Evolutionary conservation across 495 filamentous ascomycete genomes (phyloP).

Genomic region (Penicillium odoratum): DNA sequence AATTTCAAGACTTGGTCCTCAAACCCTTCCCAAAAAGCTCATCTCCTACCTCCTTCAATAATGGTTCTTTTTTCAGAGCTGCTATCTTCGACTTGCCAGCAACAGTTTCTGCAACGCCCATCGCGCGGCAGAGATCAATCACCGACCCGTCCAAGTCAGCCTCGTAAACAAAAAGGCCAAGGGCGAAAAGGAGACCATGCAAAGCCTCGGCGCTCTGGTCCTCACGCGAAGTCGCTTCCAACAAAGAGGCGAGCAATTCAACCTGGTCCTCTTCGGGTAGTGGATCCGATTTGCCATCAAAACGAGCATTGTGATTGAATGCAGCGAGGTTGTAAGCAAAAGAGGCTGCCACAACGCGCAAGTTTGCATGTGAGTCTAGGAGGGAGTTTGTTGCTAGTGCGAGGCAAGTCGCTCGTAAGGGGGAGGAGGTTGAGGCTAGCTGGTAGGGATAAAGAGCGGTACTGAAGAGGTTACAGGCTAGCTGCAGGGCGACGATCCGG

Average conservation of each 20-base stretch:
- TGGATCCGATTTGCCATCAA: conserved; percentile 55
- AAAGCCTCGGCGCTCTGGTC: conserved; percentile 67
- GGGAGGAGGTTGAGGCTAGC: conserved; percentile 33
- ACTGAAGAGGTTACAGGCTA: conserved; percentile 63
- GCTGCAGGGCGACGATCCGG: conserved; percentile 72
- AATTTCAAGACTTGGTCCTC: conserved; percentile 5
- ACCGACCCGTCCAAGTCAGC: conserved; percentile 67
- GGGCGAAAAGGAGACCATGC: conserved; percentile 67
- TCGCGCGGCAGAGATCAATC: conserved; percentile 68
- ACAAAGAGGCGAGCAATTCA: conserved; percentile 70
- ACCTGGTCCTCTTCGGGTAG: conserved; percentile 70
- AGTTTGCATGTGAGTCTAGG: conserved; percentile 50
- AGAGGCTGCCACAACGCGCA: conserved; percentile 75
- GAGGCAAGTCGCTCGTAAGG: conserved; percentile 37
- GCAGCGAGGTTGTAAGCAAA: conserved; percentile 81
- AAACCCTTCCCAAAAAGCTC: conserved; percentile 47
- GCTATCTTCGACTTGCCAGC: conserved; percentile 49
- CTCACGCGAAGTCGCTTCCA: conserved; percentile 73
- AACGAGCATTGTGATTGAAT: conserved; percentile 65
- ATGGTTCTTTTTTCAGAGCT: conserved; percentile 51
- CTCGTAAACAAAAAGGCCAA: conserved; percentile 74
- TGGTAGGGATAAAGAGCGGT: conserved; percentile 50
- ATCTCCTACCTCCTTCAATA: conserved; percentile 60
- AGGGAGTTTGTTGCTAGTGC: conserved; percentile 54
- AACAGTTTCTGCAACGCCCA: conserved; percentile 66